Conservation (phyloP, 352 stramenopile species). For the Phytophthora niederhauseri region DNA sequence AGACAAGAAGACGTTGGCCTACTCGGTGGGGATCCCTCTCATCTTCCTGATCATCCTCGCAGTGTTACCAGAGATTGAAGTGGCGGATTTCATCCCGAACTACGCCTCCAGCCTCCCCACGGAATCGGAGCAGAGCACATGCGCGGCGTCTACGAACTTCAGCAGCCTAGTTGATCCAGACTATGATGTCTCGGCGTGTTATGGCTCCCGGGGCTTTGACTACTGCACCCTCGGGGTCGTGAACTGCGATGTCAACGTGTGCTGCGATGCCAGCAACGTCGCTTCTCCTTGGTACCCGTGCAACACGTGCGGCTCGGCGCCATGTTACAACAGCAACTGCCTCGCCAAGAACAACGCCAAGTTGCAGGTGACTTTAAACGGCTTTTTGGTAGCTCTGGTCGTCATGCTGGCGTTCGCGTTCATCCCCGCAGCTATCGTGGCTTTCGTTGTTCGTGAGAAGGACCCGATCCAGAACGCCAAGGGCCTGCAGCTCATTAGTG, state of each 20-base stretch:
- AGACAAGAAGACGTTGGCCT: constrained; percentile 62
- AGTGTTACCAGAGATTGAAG: constrained; percentile 57
- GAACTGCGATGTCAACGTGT: constrained; percentile 47
- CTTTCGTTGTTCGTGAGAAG: constrained; percentile 71
- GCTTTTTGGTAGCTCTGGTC: constrained; percentile 59
- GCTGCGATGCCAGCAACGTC: constrained; percentile 43
- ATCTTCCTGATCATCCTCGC: constrained; percentile 62
- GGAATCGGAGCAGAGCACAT: constrained; percentile 31
- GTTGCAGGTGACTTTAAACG: constrained; percentile 68
- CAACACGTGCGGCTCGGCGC: constrained; percentile 33
- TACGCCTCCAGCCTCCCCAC: constrained; percentile 31
- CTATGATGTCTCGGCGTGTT: constrained; percentile 22
- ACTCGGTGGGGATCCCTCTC: constrained; percentile 63
- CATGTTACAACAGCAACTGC: constrained; percentile 56
- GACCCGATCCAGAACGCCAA: constrained; percentile 71
- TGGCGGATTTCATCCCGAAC: constrained; percentile 54
- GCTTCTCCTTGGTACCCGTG: constrained; percentile 55
- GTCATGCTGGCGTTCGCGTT: constrained; percentile 76
- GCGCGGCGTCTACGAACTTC: constrained; percentile 28
- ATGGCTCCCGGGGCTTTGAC: constrained; percentile 28
- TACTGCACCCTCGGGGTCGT: constrained; percentile 37
- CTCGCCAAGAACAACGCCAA: constrained; percentile 60
- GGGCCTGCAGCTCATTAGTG: constrained; percentile 68
- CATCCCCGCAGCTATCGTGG: constrained; percentile 64
- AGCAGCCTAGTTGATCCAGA: constrained; percentile 16